These are phyloP conservation scores for Cruciata laevipes DNA, from an alignment of 257 asterid species.

Conservation along the genomic window DNA sequence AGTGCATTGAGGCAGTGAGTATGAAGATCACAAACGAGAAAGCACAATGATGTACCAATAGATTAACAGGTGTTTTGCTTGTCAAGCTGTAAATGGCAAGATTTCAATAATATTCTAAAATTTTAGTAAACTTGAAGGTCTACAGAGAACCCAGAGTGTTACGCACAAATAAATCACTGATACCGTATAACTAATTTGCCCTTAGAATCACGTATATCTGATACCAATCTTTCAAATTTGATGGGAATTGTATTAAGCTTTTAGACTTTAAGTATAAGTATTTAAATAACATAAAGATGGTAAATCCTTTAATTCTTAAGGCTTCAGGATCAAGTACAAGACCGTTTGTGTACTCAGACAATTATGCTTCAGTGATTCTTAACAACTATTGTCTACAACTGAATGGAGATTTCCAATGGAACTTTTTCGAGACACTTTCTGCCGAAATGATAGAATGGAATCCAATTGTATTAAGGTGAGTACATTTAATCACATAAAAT, in stretches of 20 bases:
- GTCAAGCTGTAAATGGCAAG: not conserved
- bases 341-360: not conserved
- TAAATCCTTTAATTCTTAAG: not conserved
- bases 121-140: not conserved
- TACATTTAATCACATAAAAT: not conserved
- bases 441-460: not conserved
- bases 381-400: not conserved
- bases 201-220: not conserved
- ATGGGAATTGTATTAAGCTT: not conserved
- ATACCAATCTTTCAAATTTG: not conserved
- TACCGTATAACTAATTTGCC: not conserved
- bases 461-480: not conserved
- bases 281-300: not conserved
- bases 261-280: not conserved
- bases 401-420: not conserved
- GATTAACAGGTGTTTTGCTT: not conserved
- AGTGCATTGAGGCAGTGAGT: slow-evolving; percentile 12
- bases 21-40: not conserved
- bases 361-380: not conserved
- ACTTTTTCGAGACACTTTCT: not conserved
- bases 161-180: not conserved
- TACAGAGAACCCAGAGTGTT: not conserved
- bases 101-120: not conserved
- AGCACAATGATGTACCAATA: not conserved
- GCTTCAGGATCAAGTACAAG: not conserved